These are phyloP conservation scores for Pelargonium cotyledonis DNA, from an alignment of 441 rosid species.

Conservation along the genomic window DNA sequence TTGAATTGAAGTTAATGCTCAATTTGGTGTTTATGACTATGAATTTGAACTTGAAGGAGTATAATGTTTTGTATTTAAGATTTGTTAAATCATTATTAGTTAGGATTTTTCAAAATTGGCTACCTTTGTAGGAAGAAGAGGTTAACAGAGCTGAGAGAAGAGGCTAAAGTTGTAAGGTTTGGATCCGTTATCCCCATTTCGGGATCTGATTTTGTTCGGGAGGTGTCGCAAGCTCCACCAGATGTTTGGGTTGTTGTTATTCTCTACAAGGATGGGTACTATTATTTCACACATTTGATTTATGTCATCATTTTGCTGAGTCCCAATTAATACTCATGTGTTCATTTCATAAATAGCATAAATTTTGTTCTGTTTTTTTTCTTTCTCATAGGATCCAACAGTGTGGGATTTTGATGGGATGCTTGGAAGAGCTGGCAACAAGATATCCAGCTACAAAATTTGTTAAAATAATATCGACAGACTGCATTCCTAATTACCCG, in stretches of 20 bases:
- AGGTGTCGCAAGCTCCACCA: conserved; percentile 85
- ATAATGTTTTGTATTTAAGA: neutral
- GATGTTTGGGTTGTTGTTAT: conserved; percentile 94
- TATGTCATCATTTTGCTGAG: neutral
- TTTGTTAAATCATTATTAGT: neutral
- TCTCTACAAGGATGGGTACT: conserved; percentile 90
- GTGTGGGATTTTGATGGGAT: conserved; percentile 65
- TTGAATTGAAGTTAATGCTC: neutral
- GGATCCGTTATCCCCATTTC: conserved; percentile 85
- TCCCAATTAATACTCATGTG: neutral
- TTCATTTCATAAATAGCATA: conserved; percentile 7
- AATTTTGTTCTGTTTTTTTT: neutral
- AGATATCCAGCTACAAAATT: conserved; percentile 90
- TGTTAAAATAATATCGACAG: conserved; percentile 90
- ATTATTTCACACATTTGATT: neutral
- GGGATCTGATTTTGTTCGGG: conserved; percentile 79
- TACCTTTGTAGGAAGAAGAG: conserved; percentile 75
- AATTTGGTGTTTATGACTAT: neutral
- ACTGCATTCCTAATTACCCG: conserved; percentile 94
- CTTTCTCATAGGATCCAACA: conserved; percentile 42
- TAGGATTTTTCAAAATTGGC: neutral
- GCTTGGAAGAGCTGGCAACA: conserved; percentile 76
- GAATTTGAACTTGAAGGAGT: neutral
- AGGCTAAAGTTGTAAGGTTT: conserved; percentile 50
- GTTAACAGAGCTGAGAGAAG: conserved; percentile 72